Conservation (phyloP, 139 green algal species). For the Volvox reticuliferus region DNA sequence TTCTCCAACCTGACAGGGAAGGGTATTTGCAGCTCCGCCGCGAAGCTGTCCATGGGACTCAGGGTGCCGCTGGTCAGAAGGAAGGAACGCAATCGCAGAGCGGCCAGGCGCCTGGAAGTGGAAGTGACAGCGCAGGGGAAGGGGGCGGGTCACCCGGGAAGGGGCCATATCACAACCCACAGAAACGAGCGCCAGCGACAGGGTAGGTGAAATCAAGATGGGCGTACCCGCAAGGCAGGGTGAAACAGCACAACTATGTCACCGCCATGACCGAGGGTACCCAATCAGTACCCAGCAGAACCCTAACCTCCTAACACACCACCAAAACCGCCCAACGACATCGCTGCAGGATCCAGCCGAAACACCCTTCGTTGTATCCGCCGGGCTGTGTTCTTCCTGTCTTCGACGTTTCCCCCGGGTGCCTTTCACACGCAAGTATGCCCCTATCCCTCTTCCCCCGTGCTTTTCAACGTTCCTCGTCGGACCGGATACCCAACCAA, state of each 20-base stretch:
- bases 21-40: constrained; percentile 88
- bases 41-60: constrained; percentile 89
- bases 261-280: too few species aligned
- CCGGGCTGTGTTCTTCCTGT: too few species aligned
- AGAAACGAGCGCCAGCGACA: too few species aligned
- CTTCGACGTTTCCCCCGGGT: too few species aligned
- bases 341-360: too few species aligned
- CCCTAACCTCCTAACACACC: not conserved
- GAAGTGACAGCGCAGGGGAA: not conserved
- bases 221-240: not conserved
- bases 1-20: constrained; percentile 96
- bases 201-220: not conserved
- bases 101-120: constrained; percentile 37
- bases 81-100: constrained; percentile 63
- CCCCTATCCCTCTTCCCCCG: not conserved
- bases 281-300: not conserved
- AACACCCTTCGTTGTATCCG: too few species aligned
- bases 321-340: not conserved
- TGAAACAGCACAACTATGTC: not conserved
- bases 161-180: too few species aligned
- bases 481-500: too few species aligned
- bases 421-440: not conserved
- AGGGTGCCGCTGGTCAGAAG: constrained; percentile 96
- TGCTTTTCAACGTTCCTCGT: too few species aligned
- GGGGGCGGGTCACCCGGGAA: not conserved